These are phyloP conservation scores for Leucosporidium creatinivorum DNA, from an alignment of 768 basidiomycete species.

Conservation along the genomic window DNA sequence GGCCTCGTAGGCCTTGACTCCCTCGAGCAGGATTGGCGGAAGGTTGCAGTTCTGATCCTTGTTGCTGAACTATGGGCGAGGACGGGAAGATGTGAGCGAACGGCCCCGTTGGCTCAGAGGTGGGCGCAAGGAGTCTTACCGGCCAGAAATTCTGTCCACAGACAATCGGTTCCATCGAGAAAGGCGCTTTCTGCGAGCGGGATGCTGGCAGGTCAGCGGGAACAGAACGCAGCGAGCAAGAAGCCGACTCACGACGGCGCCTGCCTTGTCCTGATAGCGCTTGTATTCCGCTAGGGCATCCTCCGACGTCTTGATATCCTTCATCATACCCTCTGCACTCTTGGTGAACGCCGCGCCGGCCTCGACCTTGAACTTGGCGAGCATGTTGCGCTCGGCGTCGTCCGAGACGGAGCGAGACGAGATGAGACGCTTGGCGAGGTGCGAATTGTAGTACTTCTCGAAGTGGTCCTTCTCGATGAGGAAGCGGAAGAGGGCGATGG, in stretches of 20 bases:
- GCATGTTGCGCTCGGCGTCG: conserved; percentile 95
- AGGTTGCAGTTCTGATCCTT: conserved; percentile 58
- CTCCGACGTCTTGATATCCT: conserved; percentile 81
- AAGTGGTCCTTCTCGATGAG: conserved; percentile 93
- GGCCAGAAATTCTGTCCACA: conserved; percentile 99
- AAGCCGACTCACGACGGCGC: conserved; percentile 52
- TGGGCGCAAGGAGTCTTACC: conserved; percentile 45
- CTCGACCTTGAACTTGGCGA: conserved; percentile 92
- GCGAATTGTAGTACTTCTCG: conserved; percentile 93
- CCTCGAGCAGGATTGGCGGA: conserved; percentile 56
- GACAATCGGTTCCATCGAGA: conserved; percentile 79
- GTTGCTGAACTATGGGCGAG: conserved; percentile 49
- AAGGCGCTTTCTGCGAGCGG: conserved; percentile 56
- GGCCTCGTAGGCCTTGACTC: conserved; percentile 70
- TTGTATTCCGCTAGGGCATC: conserved; percentile 75
- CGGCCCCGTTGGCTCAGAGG: no score
- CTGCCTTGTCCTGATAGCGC: conserved; percentile 49
- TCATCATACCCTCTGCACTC: conserved; percentile 97
- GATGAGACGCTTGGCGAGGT: conserved; percentile 86
- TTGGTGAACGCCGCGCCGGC: conserved; percentile 95
- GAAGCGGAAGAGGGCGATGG: conserved; percentile 90
- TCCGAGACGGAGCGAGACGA: conserved; percentile 83
- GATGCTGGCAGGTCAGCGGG: background rate
- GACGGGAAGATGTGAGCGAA: no score
- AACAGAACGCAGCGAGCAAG: no score